Conservation (phyloP, 176 grass and related monocot genomes). For the Melocanna baccifera region DNA sequence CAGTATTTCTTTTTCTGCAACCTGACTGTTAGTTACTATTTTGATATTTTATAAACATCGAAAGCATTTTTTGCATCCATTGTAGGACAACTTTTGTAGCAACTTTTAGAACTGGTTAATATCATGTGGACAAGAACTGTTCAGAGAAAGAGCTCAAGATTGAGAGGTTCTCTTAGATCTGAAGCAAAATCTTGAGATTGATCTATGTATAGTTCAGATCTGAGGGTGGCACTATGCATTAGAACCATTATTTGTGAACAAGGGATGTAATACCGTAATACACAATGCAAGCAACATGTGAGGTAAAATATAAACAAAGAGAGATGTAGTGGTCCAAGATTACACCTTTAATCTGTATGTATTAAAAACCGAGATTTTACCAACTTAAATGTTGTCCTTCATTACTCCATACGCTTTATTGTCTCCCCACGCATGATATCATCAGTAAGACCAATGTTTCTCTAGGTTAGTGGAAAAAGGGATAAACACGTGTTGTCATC, state of each 20-base stretch:
- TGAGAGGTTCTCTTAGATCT: constrained; percentile 2
- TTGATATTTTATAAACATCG: neutral
- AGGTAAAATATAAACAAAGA: constrained; percentile 12
- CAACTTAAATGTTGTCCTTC: neutral
- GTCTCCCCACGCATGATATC: constrained; percentile 5
- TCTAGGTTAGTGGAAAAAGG: neutral
- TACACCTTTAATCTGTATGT: neutral
- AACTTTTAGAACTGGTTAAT: neutral
- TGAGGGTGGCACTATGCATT: neutral
- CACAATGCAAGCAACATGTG: constrained; percentile 17
- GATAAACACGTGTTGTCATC: neutral
- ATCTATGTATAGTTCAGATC: constrained; percentile 15
- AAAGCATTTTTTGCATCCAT: neutral
- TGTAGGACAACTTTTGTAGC: neutral
- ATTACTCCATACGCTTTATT: neutral
- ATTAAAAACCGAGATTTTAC: neutral
- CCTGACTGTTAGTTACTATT: neutral
- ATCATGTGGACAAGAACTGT: neutral
- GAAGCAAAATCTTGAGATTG: constrained; percentile 14
- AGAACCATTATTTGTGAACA: neutral
- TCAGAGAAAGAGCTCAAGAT: neutral
- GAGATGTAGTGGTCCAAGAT: constrained; percentile 15
- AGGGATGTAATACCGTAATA: neutral
- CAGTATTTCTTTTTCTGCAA: neutral
- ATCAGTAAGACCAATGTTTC: neutral